A percentile compares a stretch with the other conserved stretches of the same genome.
These are phyloP conservation scores for Aspergillus caelatus DNA, from an alignment of 2,329 filamentous ascomycete species.

Conservation along the genomic window DNA sequence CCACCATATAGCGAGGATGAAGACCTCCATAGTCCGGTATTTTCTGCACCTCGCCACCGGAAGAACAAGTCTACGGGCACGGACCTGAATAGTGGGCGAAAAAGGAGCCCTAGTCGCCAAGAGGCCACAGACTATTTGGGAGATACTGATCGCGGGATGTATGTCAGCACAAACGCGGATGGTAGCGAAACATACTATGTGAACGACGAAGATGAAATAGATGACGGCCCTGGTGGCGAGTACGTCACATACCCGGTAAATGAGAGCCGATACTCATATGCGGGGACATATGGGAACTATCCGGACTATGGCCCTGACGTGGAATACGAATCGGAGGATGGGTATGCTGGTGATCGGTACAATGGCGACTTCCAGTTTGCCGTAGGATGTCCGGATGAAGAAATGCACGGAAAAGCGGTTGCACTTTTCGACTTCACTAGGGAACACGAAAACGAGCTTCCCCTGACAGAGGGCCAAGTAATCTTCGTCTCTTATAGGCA, in stretches of 20 bases:
- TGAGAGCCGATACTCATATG: slow-evolving; percentile 60
- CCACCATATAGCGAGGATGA: slow-evolving; percentile 96
- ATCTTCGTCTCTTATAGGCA: slow-evolving; percentile 96
- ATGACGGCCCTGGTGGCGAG: slow-evolving; percentile 75
- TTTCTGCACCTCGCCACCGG: slow-evolving; percentile 80
- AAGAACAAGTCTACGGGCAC: slow-evolving; percentile 72
- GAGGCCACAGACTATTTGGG: slow-evolving; percentile 45
- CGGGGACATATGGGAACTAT: slow-evolving; percentile 48
- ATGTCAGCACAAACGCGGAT: slow-evolving; percentile 68
- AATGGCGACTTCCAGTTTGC: slow-evolving; percentile 93
- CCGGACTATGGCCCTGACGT: slow-evolving; percentile 34
- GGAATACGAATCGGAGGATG: slow-evolving; percentile 45
- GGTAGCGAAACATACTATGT: slow-evolving; percentile 76
- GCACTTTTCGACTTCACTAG: slow-evolving; percentile 93
- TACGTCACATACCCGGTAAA: slow-evolving; percentile 76
- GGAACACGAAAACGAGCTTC: slow-evolving; percentile 95
- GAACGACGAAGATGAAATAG: slow-evolving; percentile 61
- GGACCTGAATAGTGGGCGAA: slow-evolving; percentile 46
- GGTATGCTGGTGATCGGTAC: slow-evolving; percentile 69
- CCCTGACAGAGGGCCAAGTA: slow-evolving; percentile 89
- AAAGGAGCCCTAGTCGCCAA: slow-evolving; percentile 49
- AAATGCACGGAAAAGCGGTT: slow-evolving; percentile 96
- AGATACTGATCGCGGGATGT: slow-evolving; percentile 67
- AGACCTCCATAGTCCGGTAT: slow-evolving; percentile 84
- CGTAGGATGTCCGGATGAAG: slow-evolving; percentile 91